Evolutionary conservation across 345 rosid genomes (phyloP).

Genomic region (Carallia pectinifolia): DNA sequence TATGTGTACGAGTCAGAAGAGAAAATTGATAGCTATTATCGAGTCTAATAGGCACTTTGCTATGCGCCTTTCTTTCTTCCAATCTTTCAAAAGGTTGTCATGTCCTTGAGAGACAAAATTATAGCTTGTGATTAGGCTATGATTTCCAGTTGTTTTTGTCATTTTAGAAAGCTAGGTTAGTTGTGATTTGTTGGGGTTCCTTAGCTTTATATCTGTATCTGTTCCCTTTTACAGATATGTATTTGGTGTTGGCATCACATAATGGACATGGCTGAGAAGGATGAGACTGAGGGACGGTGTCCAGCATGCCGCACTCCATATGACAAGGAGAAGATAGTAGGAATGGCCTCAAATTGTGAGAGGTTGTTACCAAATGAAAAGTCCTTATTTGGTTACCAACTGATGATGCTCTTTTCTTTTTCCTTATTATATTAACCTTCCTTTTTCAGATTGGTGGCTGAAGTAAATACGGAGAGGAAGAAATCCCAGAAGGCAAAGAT

Average conservation of each 20-base stretch:
- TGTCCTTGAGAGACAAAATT: too few relatives aligned
- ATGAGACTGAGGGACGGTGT: conserved; percentile 78
- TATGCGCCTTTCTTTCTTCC: too few relatives aligned
- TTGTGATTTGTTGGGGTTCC: background rate
- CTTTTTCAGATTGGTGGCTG: conserved; percentile 56
- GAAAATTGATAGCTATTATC: background rate
- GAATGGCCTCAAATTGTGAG: conserved; percentile 65
- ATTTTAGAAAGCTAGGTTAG: background rate
- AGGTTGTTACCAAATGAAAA: conserved; percentile 45
- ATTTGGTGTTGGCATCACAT: conserved; percentile 99
- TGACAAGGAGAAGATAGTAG: conserved; percentile 92
- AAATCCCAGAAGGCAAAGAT: conserved; percentile 65
- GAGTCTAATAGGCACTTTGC: background rate
- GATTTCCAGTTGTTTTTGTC: too few relatives aligned
- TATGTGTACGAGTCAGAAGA: background rate
- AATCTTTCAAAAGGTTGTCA: too few relatives aligned
- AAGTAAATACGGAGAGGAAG: conserved; percentile 62
- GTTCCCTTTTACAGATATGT: conserved; percentile 53
- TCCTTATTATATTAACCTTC: background rate
- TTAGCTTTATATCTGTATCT: background rate
- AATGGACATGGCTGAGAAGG: conserved; percentile 96
- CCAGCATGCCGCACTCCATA: conserved; percentile 88
- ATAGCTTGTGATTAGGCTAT: too few relatives aligned
- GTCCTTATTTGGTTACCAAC: background rate
- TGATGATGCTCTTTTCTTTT: background rate